Conservation (phyloP, 495 filamentous ascomycete species). For the Schizothecium vesticola region DNA sequence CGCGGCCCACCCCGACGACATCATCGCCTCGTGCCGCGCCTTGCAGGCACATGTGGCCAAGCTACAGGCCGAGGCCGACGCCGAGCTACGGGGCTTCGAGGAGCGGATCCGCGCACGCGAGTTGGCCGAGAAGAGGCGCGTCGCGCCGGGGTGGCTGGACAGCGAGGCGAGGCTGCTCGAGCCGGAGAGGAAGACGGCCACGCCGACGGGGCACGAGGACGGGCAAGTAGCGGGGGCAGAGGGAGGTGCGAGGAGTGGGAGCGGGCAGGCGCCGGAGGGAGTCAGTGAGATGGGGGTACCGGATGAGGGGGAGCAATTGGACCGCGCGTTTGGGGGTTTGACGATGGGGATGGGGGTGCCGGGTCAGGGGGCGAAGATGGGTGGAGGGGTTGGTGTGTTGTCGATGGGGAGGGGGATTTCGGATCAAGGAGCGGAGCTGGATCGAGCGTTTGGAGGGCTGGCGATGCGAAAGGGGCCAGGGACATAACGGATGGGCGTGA, state of each 20-base stretch:
- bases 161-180: constrained; percentile 78
- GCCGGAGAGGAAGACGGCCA: constrained; percentile 50
- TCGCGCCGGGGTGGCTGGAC: constrained; percentile 94
- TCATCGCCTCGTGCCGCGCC: constrained; percentile 70
- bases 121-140: constrained; percentile 81
- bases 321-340: constrained; percentile 79
- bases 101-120: constrained; percentile 67
- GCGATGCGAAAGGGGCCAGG: constrained; percentile 7
- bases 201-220: not conserved
- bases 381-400: not conserved
- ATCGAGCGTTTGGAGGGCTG: not conserved
- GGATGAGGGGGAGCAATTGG: constrained; percentile 71
- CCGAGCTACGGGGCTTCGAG: constrained; percentile 64
- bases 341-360: constrained; percentile 23
- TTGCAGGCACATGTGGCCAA: constrained; percentile 69
- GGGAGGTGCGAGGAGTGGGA: not conserved
- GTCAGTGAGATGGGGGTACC: constrained; percentile 44
- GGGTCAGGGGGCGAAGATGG: not conserved
- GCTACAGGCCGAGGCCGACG: constrained; percentile 56
- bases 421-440: not conserved
- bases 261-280: constrained; percentile 30
- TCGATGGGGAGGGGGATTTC: constrained; percentile 10
- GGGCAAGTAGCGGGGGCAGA: not conserved
- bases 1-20: constrained; percentile 74
- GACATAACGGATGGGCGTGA: no score